Evolutionary conservation across 208 protist species (phyloP), one percentile per base, ranked within the genome.

Genomic region (Leishmania mexicana): DNA sequence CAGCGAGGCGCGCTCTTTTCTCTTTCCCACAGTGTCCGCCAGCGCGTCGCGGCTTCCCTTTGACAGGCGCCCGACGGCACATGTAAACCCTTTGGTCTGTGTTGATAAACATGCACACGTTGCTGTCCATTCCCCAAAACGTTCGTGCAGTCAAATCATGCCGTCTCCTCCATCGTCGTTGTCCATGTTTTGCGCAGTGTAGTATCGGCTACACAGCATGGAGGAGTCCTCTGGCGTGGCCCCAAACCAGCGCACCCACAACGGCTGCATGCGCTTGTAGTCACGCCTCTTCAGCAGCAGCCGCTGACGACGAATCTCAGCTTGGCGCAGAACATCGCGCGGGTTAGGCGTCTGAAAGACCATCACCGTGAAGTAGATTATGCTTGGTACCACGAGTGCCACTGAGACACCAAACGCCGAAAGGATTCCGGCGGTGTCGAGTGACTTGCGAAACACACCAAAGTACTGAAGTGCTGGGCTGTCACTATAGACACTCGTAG

Each of bases 381-480:
- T 45, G 11, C 87, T 81, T 1, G 93, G 92, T 72, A 96, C 49
- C 17, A 88, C 80, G 21, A 97, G 76, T 38, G 82, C 84, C 6
- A 67, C 75, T 1, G 88, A 85, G 7, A 95, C 79, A 38, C 70
- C 90, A 49, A 96, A 6, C n/a, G 79, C 88, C 13, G 85, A 78
- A 49, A 96, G 79, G 19, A 87, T 80, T 8, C 78, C 77, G 15
- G 85, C 78, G 10, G 84, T 45, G 82, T 86, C 78, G 15, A 94
- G 81, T 17, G 87, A 91, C 38, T 83, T 67, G 24, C 65, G 70
- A 60, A 94, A 93, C 31, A 95, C 93, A 31, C 92, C 93, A 81
- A 86, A 93, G 81, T 94, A 95, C 72, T 90, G 84, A 24, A 95
- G 71, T 6, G 62, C 47, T 4, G 83, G 76, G 5, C 91, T 65